Evolutionary conservation across 768 basidiomycete genomes (phyloP), one percentile per base, ranked within the genome.

Genomic region (Boletus vinaceobasis): DNA sequence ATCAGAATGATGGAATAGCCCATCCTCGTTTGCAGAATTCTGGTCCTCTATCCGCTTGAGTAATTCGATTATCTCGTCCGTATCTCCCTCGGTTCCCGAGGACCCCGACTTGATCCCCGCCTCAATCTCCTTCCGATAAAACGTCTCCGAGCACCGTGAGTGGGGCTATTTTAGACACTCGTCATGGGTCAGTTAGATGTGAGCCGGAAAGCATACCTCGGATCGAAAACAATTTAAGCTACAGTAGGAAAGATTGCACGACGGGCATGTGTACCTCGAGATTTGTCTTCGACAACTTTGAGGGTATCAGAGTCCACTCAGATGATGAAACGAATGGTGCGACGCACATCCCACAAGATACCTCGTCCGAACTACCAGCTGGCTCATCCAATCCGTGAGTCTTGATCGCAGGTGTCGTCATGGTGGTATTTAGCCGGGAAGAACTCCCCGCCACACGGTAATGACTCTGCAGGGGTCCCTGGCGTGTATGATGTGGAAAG

Each of bases 181-280:
- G 27, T 60, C 43, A 50, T 50, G 36, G 4, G 4, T 10, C 49
- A 21, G 11, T 2, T 17, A 38, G n/a, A 48, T 8, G 35, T 17
- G 48, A 47, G 40, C 38, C 8, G 7, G 19, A 52, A 52, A 29
- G 67, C 79, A 57, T 69, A 87, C 88, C 71, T 82, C 75, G 29
- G 87, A 86, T 42, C 86, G 83, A 73, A 90, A 94, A 71, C 92
- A 94, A 11, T 75, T 73, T 31, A 93, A 68, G 27, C 88, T 88
- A 72, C 92, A 94, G 62, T 93, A 93, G 0, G 80, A 79, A 27
- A 87, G 73, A 63, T 93, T 93, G 73, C 92, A 94, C 32, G 77
- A 77, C 23, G 92, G 87, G 59, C 92, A 94, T 1, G 84, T 86
- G 70, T 94, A 94, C 64, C 84, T 86, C 17, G 88, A 81, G 59